Percentiles rank a stretch among this genome's conserved stretches.
phyloP scores from a whole-genome alignment of 164 flowering plant genomes.

The Umbellularia californica region DNA sequence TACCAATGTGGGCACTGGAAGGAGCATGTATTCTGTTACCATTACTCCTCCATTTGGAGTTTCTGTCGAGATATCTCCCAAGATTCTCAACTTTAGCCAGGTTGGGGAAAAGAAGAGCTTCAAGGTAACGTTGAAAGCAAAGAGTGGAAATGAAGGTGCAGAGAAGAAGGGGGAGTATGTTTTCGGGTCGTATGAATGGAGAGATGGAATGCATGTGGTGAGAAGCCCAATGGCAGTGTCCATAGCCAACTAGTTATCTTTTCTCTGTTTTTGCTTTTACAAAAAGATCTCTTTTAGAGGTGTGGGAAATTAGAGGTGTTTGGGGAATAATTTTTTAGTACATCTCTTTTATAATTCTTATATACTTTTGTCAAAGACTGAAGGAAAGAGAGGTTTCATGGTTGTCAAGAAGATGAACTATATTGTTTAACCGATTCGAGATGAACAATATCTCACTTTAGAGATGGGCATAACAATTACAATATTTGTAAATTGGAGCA shows the following conservation, averaged over 20 bases:
- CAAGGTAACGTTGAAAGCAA: slow-evolving; percentile 41
- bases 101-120: slow-evolving; percentile 64
- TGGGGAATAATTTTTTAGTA: too few relatives aligned
- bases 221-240: slow-evolving; percentile 66
- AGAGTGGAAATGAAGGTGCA: not conserved
- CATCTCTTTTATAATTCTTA: too few relatives aligned
- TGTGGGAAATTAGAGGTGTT: too few relatives aligned
- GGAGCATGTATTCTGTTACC: slow-evolving; percentile 34
- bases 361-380: not conserved
- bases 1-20: slow-evolving; percentile 59
- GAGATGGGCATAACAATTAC: too few relatives aligned
- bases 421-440: too few relatives aligned
- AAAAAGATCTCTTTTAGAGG: too few relatives aligned
- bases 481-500: too few relatives aligned
- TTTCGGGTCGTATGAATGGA: slow-evolving; percentile 74
- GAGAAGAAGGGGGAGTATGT: slow-evolving; percentile 25
- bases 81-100: slow-evolving; percentile 29
- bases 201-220: slow-evolving; percentile 53
- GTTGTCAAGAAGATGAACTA: too few relatives aligned
- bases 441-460: too few relatives aligned
- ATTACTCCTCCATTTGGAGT: slow-evolving; percentile 54
- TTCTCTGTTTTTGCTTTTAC: too few relatives aligned
- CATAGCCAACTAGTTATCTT: slow-evolving; percentile 9
- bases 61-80: slow-evolving; percentile 44
- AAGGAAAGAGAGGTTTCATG: too few relatives aligned